Percentiles rank a stretch among this genome's conserved stretches.
phyloP scores from a whole-genome alignment of 1,284 basidiomycete species.

The Inonotus hispidus region DNA sequence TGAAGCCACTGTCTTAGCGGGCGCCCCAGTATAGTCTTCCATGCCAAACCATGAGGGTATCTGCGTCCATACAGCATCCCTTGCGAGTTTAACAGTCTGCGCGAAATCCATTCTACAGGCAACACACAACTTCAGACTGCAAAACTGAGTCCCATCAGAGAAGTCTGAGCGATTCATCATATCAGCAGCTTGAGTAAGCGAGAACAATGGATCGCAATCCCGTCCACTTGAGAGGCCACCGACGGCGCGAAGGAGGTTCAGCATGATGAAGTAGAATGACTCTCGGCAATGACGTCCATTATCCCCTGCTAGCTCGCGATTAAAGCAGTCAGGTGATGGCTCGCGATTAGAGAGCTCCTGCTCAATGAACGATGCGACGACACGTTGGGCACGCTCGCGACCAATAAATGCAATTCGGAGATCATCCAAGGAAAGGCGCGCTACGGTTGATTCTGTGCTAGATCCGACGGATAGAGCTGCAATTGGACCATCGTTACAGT shows the following conservation, averaged over 20 bases:
- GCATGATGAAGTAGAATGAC: conserved; percentile 68
- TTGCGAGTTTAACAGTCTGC: conserved; percentile 42
- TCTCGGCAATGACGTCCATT: conserved; percentile 44
- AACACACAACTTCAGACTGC: conserved; percentile 56
- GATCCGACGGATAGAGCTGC: conserved; percentile 6
- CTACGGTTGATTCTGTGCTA: neutral
- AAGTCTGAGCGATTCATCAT: conserved; percentile 69
- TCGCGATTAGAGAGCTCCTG: conserved; percentile 45
- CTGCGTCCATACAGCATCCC: conserved; percentile 58
- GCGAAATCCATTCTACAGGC: conserved; percentile 58
- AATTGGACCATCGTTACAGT: conserved; percentile 20
- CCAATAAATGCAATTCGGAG: conserved; percentile 50
- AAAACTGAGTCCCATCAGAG: conserved; percentile 50
- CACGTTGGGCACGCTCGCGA: conserved; percentile 57
- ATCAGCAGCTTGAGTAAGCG: conserved; percentile 57
- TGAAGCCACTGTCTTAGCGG: neutral
- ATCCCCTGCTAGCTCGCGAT: conserved; percentile 25
- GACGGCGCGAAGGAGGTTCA: conserved; percentile 63
- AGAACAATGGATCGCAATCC: conserved; percentile 67
- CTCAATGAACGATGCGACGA: conserved; percentile 56
- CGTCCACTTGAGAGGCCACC: conserved; percentile 64
- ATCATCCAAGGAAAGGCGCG: conserved; percentile 40
- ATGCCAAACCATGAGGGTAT: conserved; percentile 66
- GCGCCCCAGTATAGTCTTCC: conserved; percentile 19
- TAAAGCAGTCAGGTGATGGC: conserved; percentile 44